Percentiles rank a stretch among this genome's conserved stretches.
These are phyloP conservation scores for Termitomyces sp. DNA, from an alignment of 768 basidiomycete species.

Conservation along the genomic window DNA sequence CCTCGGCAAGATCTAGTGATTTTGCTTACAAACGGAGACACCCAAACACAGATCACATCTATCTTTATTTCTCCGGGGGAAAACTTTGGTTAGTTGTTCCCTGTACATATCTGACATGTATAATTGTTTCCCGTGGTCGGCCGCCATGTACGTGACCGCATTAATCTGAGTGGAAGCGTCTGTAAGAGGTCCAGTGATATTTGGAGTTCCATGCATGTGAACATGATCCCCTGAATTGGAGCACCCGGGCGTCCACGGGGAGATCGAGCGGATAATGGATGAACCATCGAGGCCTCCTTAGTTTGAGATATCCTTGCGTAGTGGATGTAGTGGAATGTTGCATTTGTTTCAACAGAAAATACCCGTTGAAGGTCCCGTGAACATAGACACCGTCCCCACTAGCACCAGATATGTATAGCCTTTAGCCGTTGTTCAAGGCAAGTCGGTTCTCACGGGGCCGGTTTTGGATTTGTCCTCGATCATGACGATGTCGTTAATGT, in stretches of 20 bases:
- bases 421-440: not conserved
- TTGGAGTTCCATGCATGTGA: slow-evolving; percentile 9
- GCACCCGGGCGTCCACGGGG: slow-evolving; percentile 4
- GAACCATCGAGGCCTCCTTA: slow-evolving; percentile 10
- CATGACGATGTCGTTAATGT: slow-evolving; percentile 27
- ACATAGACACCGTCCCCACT: not conserved
- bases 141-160: slow-evolving; percentile 22
- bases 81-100: slow-evolving; percentile 22
- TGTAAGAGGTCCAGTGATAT: not conserved
- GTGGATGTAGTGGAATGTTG: not conserved
- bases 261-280: slow-evolving; percentile 15
- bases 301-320: not conserved
- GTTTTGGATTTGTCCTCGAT: slow-evolving; percentile 27
- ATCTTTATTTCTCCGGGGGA: slow-evolving; percentile 30
- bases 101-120: slow-evolving; percentile 18
- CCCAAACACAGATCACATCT: slow-evolving; percentile 28
- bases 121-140: slow-evolving; percentile 18
- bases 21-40: slow-evolving; percentile 24
- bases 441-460: slow-evolving; percentile 5
- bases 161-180: slow-evolving; percentile 4
- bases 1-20: slow-evolving; percentile 43
- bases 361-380: not conserved
- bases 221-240: slow-evolving; percentile 6
- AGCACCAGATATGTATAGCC: not conserved
- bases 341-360: slow-evolving; percentile 1